Conservation (phyloP, 371 early-diverging fungal species). For the Circinella minor region DNA sequence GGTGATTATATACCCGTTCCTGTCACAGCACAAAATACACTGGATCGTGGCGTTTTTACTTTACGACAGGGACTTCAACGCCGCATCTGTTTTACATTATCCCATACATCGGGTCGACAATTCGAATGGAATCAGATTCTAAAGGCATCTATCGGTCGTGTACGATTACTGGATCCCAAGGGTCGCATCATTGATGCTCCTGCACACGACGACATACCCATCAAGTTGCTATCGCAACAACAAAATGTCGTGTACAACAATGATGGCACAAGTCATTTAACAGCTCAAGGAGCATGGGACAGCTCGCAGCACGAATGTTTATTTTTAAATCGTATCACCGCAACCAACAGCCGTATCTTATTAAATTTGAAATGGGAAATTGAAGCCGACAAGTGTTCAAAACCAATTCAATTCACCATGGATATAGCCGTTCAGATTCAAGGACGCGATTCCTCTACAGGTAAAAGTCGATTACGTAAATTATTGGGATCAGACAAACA, state of each 20-base stretch:
- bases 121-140: slow-evolving; percentile 55
- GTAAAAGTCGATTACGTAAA: slow-evolving; percentile 51
- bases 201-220: slow-evolving; percentile 37
- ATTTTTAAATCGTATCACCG: slow-evolving; percentile 76
- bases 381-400: slow-evolving; percentile 58
- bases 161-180: slow-evolving; percentile 71
- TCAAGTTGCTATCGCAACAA: slow-evolving; percentile 33
- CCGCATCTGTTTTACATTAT: slow-evolving; percentile 68
- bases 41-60: slow-evolving; percentile 69
- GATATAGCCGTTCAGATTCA: slow-evolving; percentile 68
- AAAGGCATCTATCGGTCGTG: slow-evolving; percentile 59
- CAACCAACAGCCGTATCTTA: slow-evolving; percentile 60
- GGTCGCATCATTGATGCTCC: slow-evolving; percentile 58
- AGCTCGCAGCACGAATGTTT: slow-evolving; percentile 78
- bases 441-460: slow-evolving; percentile 43
- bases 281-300: slow-evolving; percentile 78
- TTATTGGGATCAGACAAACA: slow-evolving; percentile 28
- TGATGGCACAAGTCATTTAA: slow-evolving; percentile 53
- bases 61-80: slow-evolving; percentile 89
- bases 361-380: slow-evolving; percentile 66
- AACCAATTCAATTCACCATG: slow-evolving; percentile 64
- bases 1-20: slow-evolving; percentile 80
- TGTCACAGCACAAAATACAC: slow-evolving; percentile 55
- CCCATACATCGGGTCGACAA: slow-evolving; percentile 72
- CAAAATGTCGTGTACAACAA: slow-evolving; percentile 57